phyloP scores from a whole-genome alignment of 2,329 filamentous ascomycete genomes.

The Sarocladiaceae sp. region DNA sequence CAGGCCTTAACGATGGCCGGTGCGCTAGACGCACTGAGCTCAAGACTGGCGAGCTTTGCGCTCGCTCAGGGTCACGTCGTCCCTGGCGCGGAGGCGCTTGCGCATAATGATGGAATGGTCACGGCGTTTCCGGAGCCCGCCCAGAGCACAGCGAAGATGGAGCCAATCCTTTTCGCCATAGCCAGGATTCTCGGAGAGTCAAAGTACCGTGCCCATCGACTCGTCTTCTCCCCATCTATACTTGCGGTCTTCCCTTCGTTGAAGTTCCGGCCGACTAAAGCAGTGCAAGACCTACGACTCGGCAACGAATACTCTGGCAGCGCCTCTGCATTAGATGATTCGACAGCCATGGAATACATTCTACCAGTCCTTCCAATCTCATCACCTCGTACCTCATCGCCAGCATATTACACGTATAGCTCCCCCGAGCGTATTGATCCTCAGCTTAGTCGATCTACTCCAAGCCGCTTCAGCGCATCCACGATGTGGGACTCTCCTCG shows the following conservation, averaged over 20 bases:
- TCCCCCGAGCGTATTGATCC: slow-evolving; percentile 2
- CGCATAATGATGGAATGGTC: slow-evolving; percentile 46
- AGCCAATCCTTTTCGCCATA: slow-evolving; percentile 70
- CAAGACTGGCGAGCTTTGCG: slow-evolving; percentile 64
- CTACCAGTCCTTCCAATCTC: slow-evolving; percentile 49
- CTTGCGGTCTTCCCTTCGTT: slow-evolving; percentile 61
- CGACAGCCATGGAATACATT: slow-evolving; percentile 58
- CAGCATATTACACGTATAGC: slow-evolving; percentile 10
- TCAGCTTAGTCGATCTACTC: slow-evolving; percentile 16
- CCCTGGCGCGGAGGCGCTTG: slow-evolving; percentile 52
- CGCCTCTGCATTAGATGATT: slow-evolving; percentile 31
- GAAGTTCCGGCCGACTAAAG: slow-evolving; percentile 43
- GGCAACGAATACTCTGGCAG: slow-evolving; percentile 47
- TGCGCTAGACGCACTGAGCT: slow-evolving; percentile 71
- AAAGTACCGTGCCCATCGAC: slow-evolving; percentile 66
- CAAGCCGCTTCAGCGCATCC: slow-evolving; percentile 22
- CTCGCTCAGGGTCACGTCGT: slow-evolving; percentile 63
- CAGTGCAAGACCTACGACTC: slow-evolving; percentile 44
- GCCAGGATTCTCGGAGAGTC: slow-evolving; percentile 73
- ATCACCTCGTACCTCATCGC: slow-evolving; percentile 23
- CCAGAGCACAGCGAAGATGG: slow-evolving; percentile 51
- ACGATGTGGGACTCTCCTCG: slow-evolving; percentile 24
- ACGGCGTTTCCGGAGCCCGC: slow-evolving; percentile 57
- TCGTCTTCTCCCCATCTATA: slow-evolving; percentile 62
- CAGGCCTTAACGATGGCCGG: slow-evolving; percentile 64